These are phyloP conservation scores for Croton laevigatus DNA, from an alignment of 441 rosid genomes.

Conservation along the genomic window DNA sequence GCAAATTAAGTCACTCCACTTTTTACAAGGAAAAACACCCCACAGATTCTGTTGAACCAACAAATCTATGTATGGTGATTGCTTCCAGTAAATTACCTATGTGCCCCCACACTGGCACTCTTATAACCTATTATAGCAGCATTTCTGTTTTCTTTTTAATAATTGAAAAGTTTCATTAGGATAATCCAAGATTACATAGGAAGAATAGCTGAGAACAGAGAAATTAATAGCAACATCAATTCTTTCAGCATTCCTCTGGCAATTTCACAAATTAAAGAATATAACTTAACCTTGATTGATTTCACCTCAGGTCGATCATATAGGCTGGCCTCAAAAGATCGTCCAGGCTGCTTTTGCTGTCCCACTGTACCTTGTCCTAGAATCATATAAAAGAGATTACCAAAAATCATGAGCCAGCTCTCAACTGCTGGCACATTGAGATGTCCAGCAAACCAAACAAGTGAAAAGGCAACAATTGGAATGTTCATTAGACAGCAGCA, in stretches of 20 bases:
- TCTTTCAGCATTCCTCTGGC: background rate
- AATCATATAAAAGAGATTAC: slow-evolving; percentile 18
- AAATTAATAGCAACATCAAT: background rate
- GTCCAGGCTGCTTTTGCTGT: slow-evolving; percentile 48
- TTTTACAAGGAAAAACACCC: background rate
- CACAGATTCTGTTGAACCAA: background rate
- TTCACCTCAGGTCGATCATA: slow-evolving; percentile 65
- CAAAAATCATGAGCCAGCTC: slow-evolving; percentile 14
- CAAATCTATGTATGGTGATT: background rate
- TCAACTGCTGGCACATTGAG: slow-evolving; percentile 2
- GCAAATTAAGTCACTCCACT: background rate
- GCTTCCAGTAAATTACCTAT: background rate
- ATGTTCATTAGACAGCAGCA: background rate
- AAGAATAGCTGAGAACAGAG: background rate
- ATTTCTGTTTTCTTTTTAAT: background rate
- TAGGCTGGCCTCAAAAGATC: slow-evolving; percentile 57
- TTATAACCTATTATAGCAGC: background rate
- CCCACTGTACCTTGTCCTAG: slow-evolving; percentile 41
- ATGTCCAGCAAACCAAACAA: slow-evolving; percentile 6
- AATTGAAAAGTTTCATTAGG: background rate
- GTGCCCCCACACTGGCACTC: background rate
- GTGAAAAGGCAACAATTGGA: background rate
- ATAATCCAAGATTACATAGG: background rate
- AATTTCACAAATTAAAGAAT: slow-evolving; percentile 15
- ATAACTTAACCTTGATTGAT: slow-evolving; percentile 53